Evolutionary conservation across 140 eudicot genomes (phyloP).

Genomic region (Erigeron philadelphicus): DNA sequence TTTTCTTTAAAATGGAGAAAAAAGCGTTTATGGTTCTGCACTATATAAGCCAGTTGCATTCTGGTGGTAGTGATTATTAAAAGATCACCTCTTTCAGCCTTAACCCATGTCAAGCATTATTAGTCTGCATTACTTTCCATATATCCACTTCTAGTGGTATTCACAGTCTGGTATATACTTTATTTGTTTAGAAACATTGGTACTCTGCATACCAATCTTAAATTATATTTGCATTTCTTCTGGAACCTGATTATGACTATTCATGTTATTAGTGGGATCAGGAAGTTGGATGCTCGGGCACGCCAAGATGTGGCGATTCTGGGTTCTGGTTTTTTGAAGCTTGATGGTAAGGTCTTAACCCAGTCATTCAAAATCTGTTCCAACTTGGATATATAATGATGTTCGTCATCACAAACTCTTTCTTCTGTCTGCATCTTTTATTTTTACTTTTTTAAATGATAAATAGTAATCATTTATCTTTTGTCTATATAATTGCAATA

Average conservation of each 20-base stretch:
- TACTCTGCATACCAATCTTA: background rate
- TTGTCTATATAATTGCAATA: no score
- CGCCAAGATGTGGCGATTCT: constrained; percentile 91
- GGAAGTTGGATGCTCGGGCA: constrained; percentile 91
- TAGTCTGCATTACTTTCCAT: background rate
- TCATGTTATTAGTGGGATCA: constrained; percentile 53
- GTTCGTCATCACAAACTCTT: constrained; percentile 1
- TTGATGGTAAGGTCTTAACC: constrained; percentile 66
- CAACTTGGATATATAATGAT: constrained; percentile 14
- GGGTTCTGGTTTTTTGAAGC: constrained; percentile 76
- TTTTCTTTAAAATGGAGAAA: no score
- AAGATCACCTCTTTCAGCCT: no score
- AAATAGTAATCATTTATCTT: no score
- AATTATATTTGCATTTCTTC: background rate
- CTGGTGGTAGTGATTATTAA: no score
- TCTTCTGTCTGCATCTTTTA: constrained; percentile 20
- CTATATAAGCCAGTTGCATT: no score
- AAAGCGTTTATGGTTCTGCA: no score
- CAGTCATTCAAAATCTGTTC: constrained; percentile 13
- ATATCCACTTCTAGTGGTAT: background rate
- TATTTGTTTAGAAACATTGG: constrained; percentile 6
- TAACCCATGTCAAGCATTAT: background rate
- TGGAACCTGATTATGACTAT: constrained; percentile 19
- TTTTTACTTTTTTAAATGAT: background rate
- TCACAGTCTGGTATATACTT: background rate